Evolutionary conservation across 495 filamentous ascomycete species (phyloP).

Genomic region (Jackrogersella multiformis): DNA sequence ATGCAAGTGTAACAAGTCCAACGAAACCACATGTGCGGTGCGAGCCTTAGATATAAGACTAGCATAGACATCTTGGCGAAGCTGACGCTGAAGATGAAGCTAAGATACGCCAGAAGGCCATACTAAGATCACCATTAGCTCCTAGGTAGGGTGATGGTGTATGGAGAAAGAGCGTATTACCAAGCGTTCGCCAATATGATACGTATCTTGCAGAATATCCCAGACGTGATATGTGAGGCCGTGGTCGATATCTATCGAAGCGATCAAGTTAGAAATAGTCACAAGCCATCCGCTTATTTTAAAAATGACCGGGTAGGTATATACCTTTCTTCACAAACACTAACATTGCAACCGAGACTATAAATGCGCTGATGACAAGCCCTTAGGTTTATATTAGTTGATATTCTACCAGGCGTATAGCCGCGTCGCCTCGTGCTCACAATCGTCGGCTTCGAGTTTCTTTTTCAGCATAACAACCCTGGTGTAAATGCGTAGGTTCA

Average conservation of each 20-base stretch:
- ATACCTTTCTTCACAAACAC: conserved; percentile 36
- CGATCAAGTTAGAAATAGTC: background rate
- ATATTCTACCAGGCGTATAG: background rate
- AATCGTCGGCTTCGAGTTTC: conserved; percentile 22
- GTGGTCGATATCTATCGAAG: conserved; percentile 28
- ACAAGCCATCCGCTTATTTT: too few relatives aligned
- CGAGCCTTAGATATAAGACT: conserved; percentile 27
- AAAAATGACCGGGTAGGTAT: background rate
- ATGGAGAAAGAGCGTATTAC: conserved; percentile 2
- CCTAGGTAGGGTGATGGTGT: background rate
- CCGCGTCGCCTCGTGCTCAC: conserved; percentile 5
- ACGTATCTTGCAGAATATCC: conserved; percentile 32
- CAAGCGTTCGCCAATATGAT: conserved; percentile 32
- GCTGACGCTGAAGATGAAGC: conserved; percentile 33
- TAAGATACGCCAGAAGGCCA: conserved; percentile 27
- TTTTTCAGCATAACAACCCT: conserved; percentile 12
- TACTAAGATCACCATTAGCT: conserved; percentile 21
- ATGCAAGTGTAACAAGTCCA: conserved; percentile 25
- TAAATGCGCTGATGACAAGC: conserved; percentile 24
- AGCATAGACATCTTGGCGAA: conserved; percentile 35
- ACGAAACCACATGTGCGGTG: conserved; percentile 26
- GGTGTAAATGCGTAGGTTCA: conserved; percentile 24
- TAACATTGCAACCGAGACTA: conserved; percentile 31
- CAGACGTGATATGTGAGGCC: conserved; percentile 37
- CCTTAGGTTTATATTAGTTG: conserved; percentile 15